Percentiles rank a stretch among this genome's conserved stretches.
Evolutionary conservation across 768 basidiomycete genomes (phyloP).

Genomic region (Leccinum arenicola): DNA sequence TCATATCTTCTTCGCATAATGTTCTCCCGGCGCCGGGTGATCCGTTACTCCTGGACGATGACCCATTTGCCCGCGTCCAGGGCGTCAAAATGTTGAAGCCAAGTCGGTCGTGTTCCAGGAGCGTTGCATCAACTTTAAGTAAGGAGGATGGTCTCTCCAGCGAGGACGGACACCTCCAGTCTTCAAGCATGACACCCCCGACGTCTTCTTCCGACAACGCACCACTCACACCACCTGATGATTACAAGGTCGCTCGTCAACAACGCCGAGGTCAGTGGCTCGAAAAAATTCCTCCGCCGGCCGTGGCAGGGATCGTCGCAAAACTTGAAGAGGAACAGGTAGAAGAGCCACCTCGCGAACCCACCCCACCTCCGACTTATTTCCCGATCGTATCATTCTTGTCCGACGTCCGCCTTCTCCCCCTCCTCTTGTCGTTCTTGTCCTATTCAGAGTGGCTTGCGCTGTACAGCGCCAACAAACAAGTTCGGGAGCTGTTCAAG

Average conservation of each 20-base stretch:
- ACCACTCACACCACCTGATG: constrained; percentile 29
- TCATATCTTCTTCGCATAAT: constrained; percentile 9
- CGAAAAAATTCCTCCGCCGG: constrained; percentile 37
- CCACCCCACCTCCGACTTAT: constrained; percentile 26
- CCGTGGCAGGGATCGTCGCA: constrained; percentile 32
- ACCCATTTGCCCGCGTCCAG: constrained; percentile 52
- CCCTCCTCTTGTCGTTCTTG: constrained; percentile 53
- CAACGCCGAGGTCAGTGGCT: constrained; percentile 40
- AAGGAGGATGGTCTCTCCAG: constrained; percentile 4
- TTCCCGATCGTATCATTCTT: constrained; percentile 62
- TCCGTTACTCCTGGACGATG: constrained; percentile 29
- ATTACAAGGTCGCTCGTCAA: constrained; percentile 40
- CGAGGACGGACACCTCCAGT: constrained; percentile 5
- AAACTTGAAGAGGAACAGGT: constrained; percentile 19
- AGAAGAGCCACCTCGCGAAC: constrained; percentile 19
- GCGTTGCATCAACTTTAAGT: background rate
- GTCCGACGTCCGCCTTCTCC: constrained; percentile 49
- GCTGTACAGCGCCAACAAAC: constrained; percentile 55
- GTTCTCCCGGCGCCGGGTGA: constrained; percentile 13
- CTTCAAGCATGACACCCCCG: background rate
- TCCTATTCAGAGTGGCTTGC: constrained; percentile 73
- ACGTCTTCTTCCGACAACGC: background rate
- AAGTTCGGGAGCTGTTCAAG: constrained; percentile 50
- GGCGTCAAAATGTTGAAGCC: constrained; percentile 48
- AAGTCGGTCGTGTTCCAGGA: constrained; percentile 8